A percentile compares a stretch with the other conserved stretches of the same genome.
phyloP scores from a whole-genome alignment of 2,329 filamentous ascomycete species.

The Xylariales sp. region DNA sequence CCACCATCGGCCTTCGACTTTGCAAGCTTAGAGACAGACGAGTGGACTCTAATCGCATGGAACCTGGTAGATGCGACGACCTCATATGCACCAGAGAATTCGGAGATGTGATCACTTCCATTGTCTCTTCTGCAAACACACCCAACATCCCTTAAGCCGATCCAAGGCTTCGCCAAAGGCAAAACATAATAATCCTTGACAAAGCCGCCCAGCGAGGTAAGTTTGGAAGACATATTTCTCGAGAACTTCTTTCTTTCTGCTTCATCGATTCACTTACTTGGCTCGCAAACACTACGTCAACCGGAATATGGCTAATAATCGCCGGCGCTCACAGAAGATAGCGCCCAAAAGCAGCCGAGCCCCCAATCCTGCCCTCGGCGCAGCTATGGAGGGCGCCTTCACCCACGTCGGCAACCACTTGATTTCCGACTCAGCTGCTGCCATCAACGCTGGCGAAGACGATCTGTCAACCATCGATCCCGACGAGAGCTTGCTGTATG shows the following conservation, averaged over 20 bases:
- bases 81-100: no score
- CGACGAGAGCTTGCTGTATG: conserved; percentile 77
- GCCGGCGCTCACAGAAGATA: neutral
- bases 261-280: neutral
- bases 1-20: neutral
- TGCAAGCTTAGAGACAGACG: no score
- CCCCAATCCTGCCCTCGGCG: conserved; percentile 19
- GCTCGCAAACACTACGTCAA: neutral
- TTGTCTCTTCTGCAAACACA: no score
- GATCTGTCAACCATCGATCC: conserved; percentile 65
- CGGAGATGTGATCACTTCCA: no score
- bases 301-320: neutral
- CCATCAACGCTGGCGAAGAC: conserved; percentile 84
- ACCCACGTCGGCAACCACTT: conserved; percentile 83
- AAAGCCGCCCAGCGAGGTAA: no score
- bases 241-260: neutral
- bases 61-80: no score
- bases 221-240: no score
- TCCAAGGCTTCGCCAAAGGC: no score
- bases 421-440: conserved; percentile 76
- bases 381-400: conserved; percentile 78
- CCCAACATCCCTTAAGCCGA: no score
- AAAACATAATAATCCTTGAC: no score
- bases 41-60: no score
- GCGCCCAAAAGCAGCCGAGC: conserved; percentile 10